Evolutionary conservation across 331 rosid species (phyloP), one percentile per base, ranked within the genome.

Genomic region (Acacia pycnantha): DNA sequence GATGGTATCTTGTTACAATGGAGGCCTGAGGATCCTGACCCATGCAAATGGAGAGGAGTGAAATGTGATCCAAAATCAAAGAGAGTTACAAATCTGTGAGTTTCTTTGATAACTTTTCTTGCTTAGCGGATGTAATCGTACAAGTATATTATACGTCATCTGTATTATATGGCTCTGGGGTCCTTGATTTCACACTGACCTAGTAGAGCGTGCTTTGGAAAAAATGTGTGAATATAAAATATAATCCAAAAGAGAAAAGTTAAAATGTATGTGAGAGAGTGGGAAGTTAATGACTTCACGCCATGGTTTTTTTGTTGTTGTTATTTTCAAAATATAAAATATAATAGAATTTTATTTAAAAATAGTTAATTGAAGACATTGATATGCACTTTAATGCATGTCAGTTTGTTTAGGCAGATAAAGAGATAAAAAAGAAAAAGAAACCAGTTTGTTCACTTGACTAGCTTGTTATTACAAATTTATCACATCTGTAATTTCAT

Each of bases 21-120:
- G 99, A 92, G 94, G 91, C 97, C 97, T 7, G 98, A 92, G 86
- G 97, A 92, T 85, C 89, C 93, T 47, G 89, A 92, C 70, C 98
- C 99, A 66, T 96, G 99, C 82, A 84, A 87, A 70, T 96, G 99
- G 98, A 93, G 83, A 80, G 98, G 98, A 82, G 97, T 96, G 79
- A 96, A 51, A 47, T 96, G 99, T 78, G 99, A 96, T 88, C 80
- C 81, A 35, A 92, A 88, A 79, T 88, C 95, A 37, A 96, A 93
- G 89, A 93, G 98, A 88, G 99, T 96, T 70, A 91, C 93, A 50
- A 82, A 85, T 86, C 70, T 95, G 99, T 95, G 91, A 92, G 99
- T 88, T 58, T 70, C 62, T 35, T 54, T 26, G 70, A 58, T 27
- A 65, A 79, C 72, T 72, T 66, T 72, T 84, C 76, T 80, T 41